Base-by-base conservation (phyloP, 768 basidiomycete species). In the Nevesoporus exiguus region DNA sequence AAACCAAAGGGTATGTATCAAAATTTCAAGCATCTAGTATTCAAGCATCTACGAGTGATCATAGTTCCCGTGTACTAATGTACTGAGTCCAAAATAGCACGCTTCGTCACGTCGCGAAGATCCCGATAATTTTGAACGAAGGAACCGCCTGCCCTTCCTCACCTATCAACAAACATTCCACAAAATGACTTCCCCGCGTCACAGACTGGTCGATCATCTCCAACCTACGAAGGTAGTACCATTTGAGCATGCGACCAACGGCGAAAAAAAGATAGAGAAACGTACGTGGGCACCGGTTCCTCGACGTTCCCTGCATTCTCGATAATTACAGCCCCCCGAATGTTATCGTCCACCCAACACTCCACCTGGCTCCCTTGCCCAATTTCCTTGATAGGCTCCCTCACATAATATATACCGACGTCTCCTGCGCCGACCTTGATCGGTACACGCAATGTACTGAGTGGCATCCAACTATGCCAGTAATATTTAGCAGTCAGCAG, bases 281-380 rank as follows among this genome's bases (percentile, higher is more conserved):
- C 89, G 61, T 68, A 93, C 92, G 80, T 78, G 29, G 92, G 80
- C 49, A 77, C 80, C 1, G 82, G 71, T 51, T 83, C 82, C 4
- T 72, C 75, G 7, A 85, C 74, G 52, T 88, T 82, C 4, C 78
- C 90, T 2, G 82, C 83, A 65, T 98, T 95, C 69, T 85, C 82
- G 53, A 98, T 77, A 39, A 84, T 78, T 56, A 82, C 82, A 27
- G 84, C 86, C 5, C 97, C 96, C 0, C 63, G 72, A 58, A 85
- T 82, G 67, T 99, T 99, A 69, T 99, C 95, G 69, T 99, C 97
- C 30, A 99, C 97, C 96, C 96, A 98, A 69, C 97, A 98, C 63
- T 90, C 83, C 4, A 95, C 76, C 49, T 80, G 78, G 61, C 85
- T 85, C 30, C 90, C 88, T 55, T 81, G 75, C 6, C 81, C 84